Base-by-base conservation (phyloP, 225 moss, liverwort and hornwort species). In the Pseudisothecium myosuroides region DNA sequence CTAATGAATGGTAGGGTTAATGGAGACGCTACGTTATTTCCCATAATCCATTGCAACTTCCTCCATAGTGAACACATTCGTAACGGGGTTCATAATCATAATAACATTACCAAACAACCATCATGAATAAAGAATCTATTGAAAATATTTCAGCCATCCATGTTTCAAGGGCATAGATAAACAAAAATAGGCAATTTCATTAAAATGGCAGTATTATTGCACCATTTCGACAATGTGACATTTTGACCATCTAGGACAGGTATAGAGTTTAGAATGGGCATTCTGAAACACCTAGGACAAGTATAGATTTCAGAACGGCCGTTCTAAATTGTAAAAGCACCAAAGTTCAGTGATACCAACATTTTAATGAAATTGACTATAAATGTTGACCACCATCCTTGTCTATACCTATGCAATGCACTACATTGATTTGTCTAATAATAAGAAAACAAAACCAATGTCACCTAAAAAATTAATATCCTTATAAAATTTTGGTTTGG, bases 51-150 rank as follows among this genome's bases (percentile, higher is more conserved):
- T 67, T 67, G 37, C 11, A 20, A 3, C 37, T 37, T 67, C 36
- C 1, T 67, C 67, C 11, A 37, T 37, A 0, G 2, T 67, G 6
- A 20, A 5, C 6, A 20, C 4, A 5, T 11, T 21, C 6, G 20
- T 67, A 24, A 59, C 3, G 14, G 28, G 14, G 7, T 14, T 61
- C 28, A 28, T 14, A 11, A 66, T 66, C 20, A 37, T 66, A 66
- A 66, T 20, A 66, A 36, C 19, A 67, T 20, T 67, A 11, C 6
- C 37, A 20, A 0, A 37, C 11, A 20, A 67, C 0, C 1, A 1
- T 67, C 5, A 1, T 66, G 3, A 6, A 66, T 36, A 11, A 68
- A 20, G 11, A 37, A 5, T 66, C 1, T 65, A 2, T 37, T 67
- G 17, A 3, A 67, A 68, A 68, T 22, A n/a, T 37, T 67, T 36